phyloP scores from a whole-genome alignment of 2,329 filamentous ascomycete species.

The Cryphonectria radicalis region DNA sequence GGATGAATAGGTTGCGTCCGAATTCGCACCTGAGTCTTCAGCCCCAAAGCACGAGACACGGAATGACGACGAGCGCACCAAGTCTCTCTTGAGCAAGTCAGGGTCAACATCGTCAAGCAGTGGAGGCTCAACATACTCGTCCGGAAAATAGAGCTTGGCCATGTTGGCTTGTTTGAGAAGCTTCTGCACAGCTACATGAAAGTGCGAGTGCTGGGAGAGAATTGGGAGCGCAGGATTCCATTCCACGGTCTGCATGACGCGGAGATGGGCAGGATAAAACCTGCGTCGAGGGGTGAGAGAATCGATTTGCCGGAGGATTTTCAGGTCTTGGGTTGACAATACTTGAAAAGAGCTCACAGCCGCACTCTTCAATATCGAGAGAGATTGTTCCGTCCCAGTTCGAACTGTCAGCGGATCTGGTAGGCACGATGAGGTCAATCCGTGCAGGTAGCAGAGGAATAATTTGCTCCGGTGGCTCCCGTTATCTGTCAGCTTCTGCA shows the following conservation, averaged over 20 bases:
- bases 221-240: constrained; percentile 48
- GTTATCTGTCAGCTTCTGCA: constrained; percentile 56
- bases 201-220: constrained; percentile 50
- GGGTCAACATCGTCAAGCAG: background rate
- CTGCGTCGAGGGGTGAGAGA: constrained; percentile 45
- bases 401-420: constrained; percentile 51
- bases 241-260: constrained; percentile 51
- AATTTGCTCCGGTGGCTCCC: constrained; percentile 57
- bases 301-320: constrained; percentile 44
- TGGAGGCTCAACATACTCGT: constrained; percentile 13
- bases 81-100: constrained; percentile 31
- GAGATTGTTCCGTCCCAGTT: constrained; percentile 60
- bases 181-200: constrained; percentile 40
- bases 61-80: constrained; percentile 47
- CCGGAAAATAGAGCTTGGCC: constrained; percentile 38
- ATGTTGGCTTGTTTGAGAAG: constrained; percentile 42
- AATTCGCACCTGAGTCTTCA: constrained; percentile 25
- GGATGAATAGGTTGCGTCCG: constrained; percentile 29
- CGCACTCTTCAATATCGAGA: constrained; percentile 53
- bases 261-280: constrained; percentile 49
- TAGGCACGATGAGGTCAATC: constrained; percentile 55
- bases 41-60: constrained; percentile 37
- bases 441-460: constrained; percentile 56
- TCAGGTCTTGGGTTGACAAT: constrained; percentile 42
- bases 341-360: constrained; percentile 51